Conservation (phyloP, 371 early-diverging fungal species). For the Phascolomyces articulosus region DNA sequence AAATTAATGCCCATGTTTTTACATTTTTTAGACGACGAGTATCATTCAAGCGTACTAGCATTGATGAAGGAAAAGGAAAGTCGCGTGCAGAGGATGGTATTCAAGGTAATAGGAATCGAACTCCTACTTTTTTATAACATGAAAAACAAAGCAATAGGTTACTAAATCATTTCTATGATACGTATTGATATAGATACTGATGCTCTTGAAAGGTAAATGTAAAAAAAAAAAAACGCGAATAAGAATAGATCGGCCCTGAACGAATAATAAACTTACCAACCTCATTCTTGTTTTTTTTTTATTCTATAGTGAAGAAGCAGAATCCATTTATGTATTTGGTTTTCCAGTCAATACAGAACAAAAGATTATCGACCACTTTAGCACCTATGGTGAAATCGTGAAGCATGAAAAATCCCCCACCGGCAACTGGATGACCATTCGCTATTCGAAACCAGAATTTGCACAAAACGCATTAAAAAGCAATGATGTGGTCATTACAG, state of each 20-base stretch:
- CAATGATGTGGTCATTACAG: conserved; percentile 7
- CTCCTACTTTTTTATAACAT: not conserved
- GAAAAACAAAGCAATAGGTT: no score
- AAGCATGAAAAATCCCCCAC: not conserved
- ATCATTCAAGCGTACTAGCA: conserved; percentile 1
- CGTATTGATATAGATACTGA: not conserved
- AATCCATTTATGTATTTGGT: conserved; percentile 16
- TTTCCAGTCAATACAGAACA: conserved; percentile 9
- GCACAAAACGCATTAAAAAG: conserved; percentile 13
- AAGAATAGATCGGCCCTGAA: no score
- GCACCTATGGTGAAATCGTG: conserved; percentile 10
- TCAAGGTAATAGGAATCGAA: not conserved
- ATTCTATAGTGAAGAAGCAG: conserved; percentile 1
- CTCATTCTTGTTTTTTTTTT: not conserved
- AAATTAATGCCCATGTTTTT: no score
- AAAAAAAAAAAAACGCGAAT: no score
- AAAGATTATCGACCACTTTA: conserved; percentile 12
- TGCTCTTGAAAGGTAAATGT: no score
- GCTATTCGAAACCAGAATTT: not conserved
- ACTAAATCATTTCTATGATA: no score
- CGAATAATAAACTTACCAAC: not conserved
- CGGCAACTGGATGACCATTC: conserved; percentile 12
- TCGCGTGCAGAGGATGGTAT: not conserved
- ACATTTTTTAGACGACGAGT: conserved; percentile 10
- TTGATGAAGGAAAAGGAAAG: conserved; percentile 1